Base-by-base conservation (phyloP, 305 asterid genomes). In the Andrographis paniculata region DNA sequence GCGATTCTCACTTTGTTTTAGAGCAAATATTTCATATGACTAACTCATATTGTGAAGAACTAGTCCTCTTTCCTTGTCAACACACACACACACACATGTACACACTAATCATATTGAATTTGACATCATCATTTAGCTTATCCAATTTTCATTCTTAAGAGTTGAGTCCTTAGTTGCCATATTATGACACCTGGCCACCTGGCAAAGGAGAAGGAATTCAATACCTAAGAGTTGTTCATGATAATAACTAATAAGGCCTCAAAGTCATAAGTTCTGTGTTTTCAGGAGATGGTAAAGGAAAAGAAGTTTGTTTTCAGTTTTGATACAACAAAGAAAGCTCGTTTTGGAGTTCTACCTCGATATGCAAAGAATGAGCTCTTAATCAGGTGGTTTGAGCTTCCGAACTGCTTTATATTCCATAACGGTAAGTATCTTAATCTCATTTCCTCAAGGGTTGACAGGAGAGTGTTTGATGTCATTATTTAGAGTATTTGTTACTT, bases 311-410 rank as follows among this genome's bases (percentile, higher is more conserved):
- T 76, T 21, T 83, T 62, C 72, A 52, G 69, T 60, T 91, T 82
- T 64, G 96, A 91, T 72, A 62, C 76, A 53, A 80, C 96, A 17
- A 81, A 78, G 60, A 80, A 79, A 64, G 95, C 99, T 58, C 94
- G 80, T 36, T 91, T 91, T 67, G 99, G 99, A 31, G 52, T 91
- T 59, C 99, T 91, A 44, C 93, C 99, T 0, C 82, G 99, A 38
- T 86, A 83, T 64, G 82, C 94, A 21, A 80, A 72, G 60, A 91
- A 65, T 62, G 99, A 91, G 62, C 45, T 59, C 61, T 65, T 71
- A 56, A 86, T 91, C 62, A 78, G 70, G 73, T 91, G 99, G 99
- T 91, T 91, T 52, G 96, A 91, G 79, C 95, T 86, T 62, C 96
- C 99, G 53, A 86, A 74, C 52, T 91, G 99, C 82, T 83, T 76